phyloP scores from a whole-genome alignment of 1,284 basidiomycete genomes.

The Fomes fomentarius region DNA sequence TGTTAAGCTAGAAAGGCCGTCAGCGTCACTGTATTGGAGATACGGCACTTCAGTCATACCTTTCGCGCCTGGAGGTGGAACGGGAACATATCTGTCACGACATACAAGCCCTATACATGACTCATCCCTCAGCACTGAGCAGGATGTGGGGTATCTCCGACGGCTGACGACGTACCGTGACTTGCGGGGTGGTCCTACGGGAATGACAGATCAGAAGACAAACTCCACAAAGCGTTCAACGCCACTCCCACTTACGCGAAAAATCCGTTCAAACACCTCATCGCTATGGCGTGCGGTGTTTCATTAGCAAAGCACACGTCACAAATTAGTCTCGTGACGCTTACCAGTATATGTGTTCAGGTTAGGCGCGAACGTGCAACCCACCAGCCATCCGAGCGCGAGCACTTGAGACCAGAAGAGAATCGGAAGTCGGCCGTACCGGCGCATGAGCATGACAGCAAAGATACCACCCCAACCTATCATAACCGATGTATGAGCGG shows the following conservation, averaged over 20 bases:
- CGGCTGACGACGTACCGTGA: conserved; percentile 51
- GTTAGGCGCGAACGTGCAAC: conserved; percentile 57
- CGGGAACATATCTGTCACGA: conserved; percentile 72
- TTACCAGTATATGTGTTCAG: conserved; percentile 55
- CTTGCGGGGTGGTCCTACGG: conserved; percentile 64
- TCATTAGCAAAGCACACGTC: neutral
- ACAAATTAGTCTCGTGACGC: conserved; percentile 10
- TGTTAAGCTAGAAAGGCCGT: no score
- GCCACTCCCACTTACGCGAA: conserved; percentile 53
- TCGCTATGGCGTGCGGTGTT: conserved; percentile 50
- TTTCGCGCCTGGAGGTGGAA: conserved; percentile 79
- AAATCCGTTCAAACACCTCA: conserved; percentile 72
- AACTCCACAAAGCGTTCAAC: neutral
- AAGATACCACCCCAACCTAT: conserved; percentile 64
- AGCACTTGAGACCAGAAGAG: conserved; percentile 68
- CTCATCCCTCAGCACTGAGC: neutral
- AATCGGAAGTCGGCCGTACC: conserved; percentile 61
- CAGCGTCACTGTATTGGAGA: no score
- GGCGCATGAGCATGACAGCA: conserved; percentile 60
- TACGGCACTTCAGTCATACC: conserved; percentile 42
- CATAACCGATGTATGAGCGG: neutral
- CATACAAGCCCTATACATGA: conserved; percentile 55
- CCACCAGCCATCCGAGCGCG: conserved; percentile 51
- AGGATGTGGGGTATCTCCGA: neutral
- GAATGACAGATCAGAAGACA: neutral